These are phyloP conservation scores for Miscanthus sacchariflorus DNA, from an alignment of 202 grass and related monocot genomes.

Conservation along the genomic window DNA sequence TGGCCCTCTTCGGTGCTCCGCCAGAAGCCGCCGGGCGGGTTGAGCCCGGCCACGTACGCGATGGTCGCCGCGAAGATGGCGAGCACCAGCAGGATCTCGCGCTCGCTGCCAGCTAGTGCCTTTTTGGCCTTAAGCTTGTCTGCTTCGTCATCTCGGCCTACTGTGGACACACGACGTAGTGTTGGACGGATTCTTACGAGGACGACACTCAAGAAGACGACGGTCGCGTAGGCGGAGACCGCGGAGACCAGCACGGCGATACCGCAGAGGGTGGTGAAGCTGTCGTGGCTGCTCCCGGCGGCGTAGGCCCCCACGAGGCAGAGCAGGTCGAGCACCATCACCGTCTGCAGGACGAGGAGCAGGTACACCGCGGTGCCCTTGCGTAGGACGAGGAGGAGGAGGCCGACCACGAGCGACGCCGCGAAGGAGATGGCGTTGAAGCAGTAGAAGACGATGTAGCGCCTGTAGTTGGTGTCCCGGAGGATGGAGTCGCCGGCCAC, in stretches of 20 bases:
- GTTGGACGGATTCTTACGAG: too few relatives aligned
- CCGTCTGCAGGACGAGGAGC: neutral
- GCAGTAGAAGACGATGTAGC: slow-evolving; percentile 56
- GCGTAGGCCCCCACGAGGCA: neutral
- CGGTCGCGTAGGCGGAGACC: neutral
- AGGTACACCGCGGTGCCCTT: too few relatives aligned
- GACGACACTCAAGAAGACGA: too few relatives aligned
- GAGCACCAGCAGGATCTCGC: slow-evolving; percentile 15
- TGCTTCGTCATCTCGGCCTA: too few relatives aligned
- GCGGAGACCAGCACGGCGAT: neutral
- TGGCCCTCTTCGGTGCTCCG: neutral
- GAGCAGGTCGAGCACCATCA: neutral
- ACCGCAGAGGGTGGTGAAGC: neutral
- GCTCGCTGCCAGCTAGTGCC: neutral
- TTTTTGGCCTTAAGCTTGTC: too few relatives aligned
- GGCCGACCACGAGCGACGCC: slow-evolving; percentile 32
- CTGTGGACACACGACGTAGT: too few relatives aligned
- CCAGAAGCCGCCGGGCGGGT: neutral
- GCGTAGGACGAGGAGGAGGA: slow-evolving; percentile 22
- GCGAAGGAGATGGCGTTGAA: slow-evolving; percentile 57
- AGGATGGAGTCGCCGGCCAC: slow-evolving; percentile 53
- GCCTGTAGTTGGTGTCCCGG: neutral
- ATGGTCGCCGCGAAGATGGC: slow-evolving; percentile 26
- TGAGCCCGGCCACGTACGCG: slow-evolving; percentile 31
- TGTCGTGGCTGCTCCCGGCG: neutral